Evolutionary conservation across 352 stramenopile species (phyloP), one percentile per base, ranked within the genome.

Genomic region (Pythium angustatum): DNA sequence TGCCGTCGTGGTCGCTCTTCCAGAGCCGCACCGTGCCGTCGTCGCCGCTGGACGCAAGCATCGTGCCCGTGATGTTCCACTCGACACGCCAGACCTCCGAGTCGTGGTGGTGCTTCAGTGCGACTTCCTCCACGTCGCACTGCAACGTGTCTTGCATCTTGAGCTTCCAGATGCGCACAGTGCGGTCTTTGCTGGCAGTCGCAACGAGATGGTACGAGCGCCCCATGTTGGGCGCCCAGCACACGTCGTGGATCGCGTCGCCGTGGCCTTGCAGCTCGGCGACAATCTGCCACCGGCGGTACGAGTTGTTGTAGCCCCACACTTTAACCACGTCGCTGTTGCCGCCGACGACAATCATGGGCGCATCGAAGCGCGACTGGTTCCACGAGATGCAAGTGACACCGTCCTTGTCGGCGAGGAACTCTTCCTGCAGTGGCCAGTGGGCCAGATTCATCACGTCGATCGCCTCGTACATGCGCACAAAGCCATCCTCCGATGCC

Each of bases 1-100:
- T 87, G 50, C 91, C 89, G 33, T 96, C 76, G 59, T 94, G 92
- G 71, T 98, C 90, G 69, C 83, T 90, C 71, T 98, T 97, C 94
- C 93, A 99, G 71, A 99, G 85, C 50, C 93, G 83, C n/a, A 99
- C 90, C 15, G 92, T 95, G 51, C 96, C 96, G 55, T 96, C 89
- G 72, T 99, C 96, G 9, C 96, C 93, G 3, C 87, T 97, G 47
- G 87, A 97, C 30, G 94, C 94, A 49, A 99, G 71, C 66, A 98
- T 97, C 15, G 95, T 98, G 26, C 96, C 96, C 11, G 96, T 98
- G 41, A 99, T 87, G 66, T 98, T 98, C 94, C 94, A 99, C 73
- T 98, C 90, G 52, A 98, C 96, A 38, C 93, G 86, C 96, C 96
- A 99, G 26, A 98, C 90, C 64, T 98, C 85, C 69, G 79, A 93